Percentiles rank a stretch among this genome's conserved stretches.
Conservation (phyloP, 2,329 filamentous ascomycete species). For the Daldinia sp. region DNA sequence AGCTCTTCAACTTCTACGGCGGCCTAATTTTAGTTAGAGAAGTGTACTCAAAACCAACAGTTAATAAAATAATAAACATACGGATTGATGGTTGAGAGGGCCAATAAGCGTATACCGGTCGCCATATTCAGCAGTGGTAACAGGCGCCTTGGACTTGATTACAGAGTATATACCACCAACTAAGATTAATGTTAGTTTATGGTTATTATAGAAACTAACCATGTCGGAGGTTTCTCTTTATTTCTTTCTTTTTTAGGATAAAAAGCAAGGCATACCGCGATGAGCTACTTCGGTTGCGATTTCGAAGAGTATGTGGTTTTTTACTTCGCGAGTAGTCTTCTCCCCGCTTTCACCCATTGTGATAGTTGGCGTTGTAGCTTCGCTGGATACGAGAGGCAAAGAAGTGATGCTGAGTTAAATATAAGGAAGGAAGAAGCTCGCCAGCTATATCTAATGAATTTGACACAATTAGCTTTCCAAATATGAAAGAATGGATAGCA, state of each 20-base stretch:
- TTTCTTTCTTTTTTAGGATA: too few species aligned
- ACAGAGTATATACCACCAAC: conserved; percentile 99
- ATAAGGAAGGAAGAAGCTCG: not conserved
- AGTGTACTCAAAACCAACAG: conserved; percentile 38
- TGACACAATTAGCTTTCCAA: conserved; percentile 8
- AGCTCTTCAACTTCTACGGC: conserved; percentile 98
- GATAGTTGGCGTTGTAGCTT: conserved; percentile 34
- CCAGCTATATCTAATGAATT: conserved; percentile 4
- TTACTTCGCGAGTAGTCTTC: conserved; percentile 73
- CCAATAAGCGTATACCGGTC: conserved; percentile 95
- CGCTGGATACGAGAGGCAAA: not conserved
- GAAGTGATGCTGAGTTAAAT: not conserved
- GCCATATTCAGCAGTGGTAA: conserved; percentile 98
- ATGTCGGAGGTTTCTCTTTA: conserved; percentile 13
- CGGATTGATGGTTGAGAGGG: conserved; percentile 89
- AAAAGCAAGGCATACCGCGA: conserved; percentile 76
- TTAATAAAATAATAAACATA: conserved; percentile 54
- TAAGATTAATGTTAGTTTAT: conserved; percentile 50
- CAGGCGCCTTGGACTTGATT: conserved; percentile 97
- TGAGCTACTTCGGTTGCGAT: conserved; percentile 97
- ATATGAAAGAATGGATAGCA: not conserved
- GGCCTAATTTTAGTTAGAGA: conserved; percentile 62
- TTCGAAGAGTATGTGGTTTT: conserved; percentile 96
- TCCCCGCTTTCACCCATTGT: conserved; percentile 59
- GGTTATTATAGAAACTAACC: not conserved